Evolutionary conservation across 495 filamentous ascomycete genomes (phyloP).

Genomic region (Xylaria palmicola): DNA sequence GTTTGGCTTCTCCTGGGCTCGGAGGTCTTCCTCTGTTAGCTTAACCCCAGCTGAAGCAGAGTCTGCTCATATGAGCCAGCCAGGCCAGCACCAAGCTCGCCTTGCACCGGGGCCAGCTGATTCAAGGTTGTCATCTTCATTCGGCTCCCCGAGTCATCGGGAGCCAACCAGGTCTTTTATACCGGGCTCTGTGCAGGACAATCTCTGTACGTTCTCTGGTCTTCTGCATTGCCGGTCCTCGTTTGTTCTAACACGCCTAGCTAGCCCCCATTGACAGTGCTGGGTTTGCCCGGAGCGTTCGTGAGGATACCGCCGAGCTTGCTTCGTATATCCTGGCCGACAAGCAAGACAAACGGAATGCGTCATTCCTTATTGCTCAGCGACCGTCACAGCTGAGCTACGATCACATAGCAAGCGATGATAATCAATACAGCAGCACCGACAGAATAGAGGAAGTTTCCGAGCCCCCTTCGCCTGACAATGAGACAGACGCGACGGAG

Average conservation of each 20-base stretch:
- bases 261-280: conserved; percentile 59
- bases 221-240: neutral
- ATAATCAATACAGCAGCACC: neutral
- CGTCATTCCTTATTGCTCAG: conserved; percentile 48
- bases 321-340: conserved; percentile 81
- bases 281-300: conserved; percentile 73
- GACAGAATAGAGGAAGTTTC: conserved; percentile 60
- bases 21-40: conserved; percentile 34
- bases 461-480: conserved; percentile 56
- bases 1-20: conserved; percentile 40
- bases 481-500: conserved; percentile 29
- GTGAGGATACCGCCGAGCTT: conserved; percentile 88
- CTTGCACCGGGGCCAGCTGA: conserved; percentile 24
- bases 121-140: conserved; percentile 39
- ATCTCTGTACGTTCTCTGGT: conserved; percentile 51
- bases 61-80: conserved; percentile 17
- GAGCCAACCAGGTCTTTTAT: conserved; percentile 77
- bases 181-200: conserved; percentile 67
- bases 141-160: conserved; percentile 47
- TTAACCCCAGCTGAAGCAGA: conserved; percentile 32
- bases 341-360: conserved; percentile 42
- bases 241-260: conserved; percentile 20
- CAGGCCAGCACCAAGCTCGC: conserved; percentile 19
- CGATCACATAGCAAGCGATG: conserved; percentile 23
- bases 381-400: too few relatives aligned